Evolutionary conservation across 768 basidiomycete species (phyloP), one percentile per base, ranked within the genome.

Genomic region (Phlebiopsis gigantea): DNA sequence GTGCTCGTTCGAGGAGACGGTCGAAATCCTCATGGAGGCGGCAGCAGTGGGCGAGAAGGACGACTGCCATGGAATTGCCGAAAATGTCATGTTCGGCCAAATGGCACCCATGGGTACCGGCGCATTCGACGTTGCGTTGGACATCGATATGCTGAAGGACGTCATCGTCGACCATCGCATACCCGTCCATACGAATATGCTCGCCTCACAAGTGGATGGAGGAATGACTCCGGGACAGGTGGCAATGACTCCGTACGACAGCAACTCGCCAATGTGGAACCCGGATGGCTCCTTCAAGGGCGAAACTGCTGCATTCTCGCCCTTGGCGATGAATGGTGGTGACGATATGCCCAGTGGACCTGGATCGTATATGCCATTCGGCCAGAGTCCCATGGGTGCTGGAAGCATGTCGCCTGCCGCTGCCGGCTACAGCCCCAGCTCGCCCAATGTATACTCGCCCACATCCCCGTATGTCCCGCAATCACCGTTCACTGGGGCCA

Each of bases 61-160:
- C 62, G 96, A 98, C 63, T 99, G 97, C 68, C 92, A 92, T 53
- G 97, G 96, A 44, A 85, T 99, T 29, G 97, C 97, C n/a, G 96
- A 98, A 78, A 98, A 98, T 66, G 93, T 99, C 42, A 85, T 99
- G 80, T 93, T 99, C 64, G 97, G 97, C 17, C 97, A 98, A 74
- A 90, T 98, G 83, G 95, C 96, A n/a, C 95, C 95, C 0, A 98
- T 99, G 94, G 97, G 97, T 51, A 98, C 97, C 0, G 97, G 97
- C 14, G 82, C 92, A 7, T 98, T 96, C 66, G 96, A 98, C 48
- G 90, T 99, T 49, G 88, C 93, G 0, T 80, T 99, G 48, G 97
- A 99, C 70, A 91, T 98, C 65, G 90, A 95, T 63, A 96, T 98
- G 93, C 78, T 99, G 65, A 97, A 97, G 78, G 96, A 98, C 57